phyloP scores from a whole-genome alignment of 495 filamentous ascomycete genomes.

The Amphirosellinia nigrospora region DNA sequence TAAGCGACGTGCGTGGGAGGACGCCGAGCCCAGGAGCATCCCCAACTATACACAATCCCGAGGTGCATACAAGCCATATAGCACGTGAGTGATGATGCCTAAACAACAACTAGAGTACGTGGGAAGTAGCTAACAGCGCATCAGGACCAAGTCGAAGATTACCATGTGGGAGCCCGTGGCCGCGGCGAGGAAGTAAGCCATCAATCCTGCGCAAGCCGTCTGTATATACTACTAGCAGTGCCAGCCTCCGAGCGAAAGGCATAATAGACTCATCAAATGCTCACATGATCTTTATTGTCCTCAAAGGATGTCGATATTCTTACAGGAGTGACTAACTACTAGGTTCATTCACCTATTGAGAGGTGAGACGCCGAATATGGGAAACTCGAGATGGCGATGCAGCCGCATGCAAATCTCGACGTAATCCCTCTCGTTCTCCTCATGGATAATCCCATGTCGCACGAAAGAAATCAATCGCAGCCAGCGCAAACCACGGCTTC shows the following conservation, averaged over 20 bases:
- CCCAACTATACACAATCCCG: conserved; percentile 75
- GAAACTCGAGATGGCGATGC: conserved; percentile 46
- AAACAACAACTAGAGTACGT: too few relatives aligned
- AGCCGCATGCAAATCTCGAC: conserved; percentile 54
- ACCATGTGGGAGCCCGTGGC: conserved; percentile 47
- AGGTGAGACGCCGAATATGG: conserved; percentile 14
- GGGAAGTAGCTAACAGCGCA: conserved; percentile 2
- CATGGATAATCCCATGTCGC: conserved; percentile 51
- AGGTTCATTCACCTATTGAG: background rate
- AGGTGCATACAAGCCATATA: conserved; percentile 89
- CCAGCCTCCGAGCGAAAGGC: conserved; percentile 9
- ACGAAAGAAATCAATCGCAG: conserved; percentile 56
- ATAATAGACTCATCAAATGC: conserved; percentile 17
- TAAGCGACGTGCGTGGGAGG: conserved; percentile 73
- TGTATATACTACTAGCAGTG: conserved; percentile 30
- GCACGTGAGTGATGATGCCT: conserved; percentile 74
- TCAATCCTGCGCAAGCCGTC: conserved; percentile 2
- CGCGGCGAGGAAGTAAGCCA: conserved; percentile 39
- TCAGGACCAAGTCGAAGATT: conserved; percentile 49
- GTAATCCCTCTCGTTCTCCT: conserved; percentile 54
- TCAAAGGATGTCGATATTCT: background rate
- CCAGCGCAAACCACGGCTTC: conserved; percentile 50
- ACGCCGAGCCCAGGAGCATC: conserved; percentile 65
- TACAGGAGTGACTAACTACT: background rate
- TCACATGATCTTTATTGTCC: background rate